Base-by-base conservation (phyloP, 1,139 yeast genomes). In the Yamadazyma taylorii region DNA sequence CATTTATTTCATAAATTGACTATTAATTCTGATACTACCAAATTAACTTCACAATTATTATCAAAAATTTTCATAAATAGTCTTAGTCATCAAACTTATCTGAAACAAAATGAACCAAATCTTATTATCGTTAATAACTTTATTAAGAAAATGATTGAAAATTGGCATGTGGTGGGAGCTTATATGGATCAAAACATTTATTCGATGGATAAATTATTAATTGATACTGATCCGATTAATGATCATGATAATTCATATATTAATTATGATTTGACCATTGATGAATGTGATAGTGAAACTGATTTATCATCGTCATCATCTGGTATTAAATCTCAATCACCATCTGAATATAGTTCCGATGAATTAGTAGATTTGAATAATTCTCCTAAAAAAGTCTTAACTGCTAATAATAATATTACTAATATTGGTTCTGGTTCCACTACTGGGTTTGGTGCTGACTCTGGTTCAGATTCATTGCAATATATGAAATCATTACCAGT, bases 31-130 rank as follows among this genome's bases (percentile, higher is more conserved):
- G 50, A 53, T 2, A 40, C 46, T 0, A 77, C 85, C 2, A 68
- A 64, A 40, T 82, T 79, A 46, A 69, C 67, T 6, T 47, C 72
- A 6, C 56, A 56, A 17, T 60, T 78, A 1, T 49, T 80, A 26
- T 61, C 81, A 25, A 77, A 70, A 50, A 60, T 78, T 21, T 53
- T 79, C 30, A 61, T 77, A 7, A 73, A 77, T 34, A 69, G 80
- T 21, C 47, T 80, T 26, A 74, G 81, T 40, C 79, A 78, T 41
- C 78, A 76, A 50, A 59, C 68, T 32, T 55, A 74, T 3, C 71
- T 66, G 36, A 54, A 75, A 22, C 60, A 65, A 36, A 73, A 67
- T 42, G 69, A 69, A 32, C 75, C 73, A 41, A 61, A 66, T 38
- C 52, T 78, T 14, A 61, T 70, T n/a, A 64, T 78, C 14, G 74